Base-by-base conservation (phyloP, 106 monocot species). In the Acorus gramineus region DNA sequence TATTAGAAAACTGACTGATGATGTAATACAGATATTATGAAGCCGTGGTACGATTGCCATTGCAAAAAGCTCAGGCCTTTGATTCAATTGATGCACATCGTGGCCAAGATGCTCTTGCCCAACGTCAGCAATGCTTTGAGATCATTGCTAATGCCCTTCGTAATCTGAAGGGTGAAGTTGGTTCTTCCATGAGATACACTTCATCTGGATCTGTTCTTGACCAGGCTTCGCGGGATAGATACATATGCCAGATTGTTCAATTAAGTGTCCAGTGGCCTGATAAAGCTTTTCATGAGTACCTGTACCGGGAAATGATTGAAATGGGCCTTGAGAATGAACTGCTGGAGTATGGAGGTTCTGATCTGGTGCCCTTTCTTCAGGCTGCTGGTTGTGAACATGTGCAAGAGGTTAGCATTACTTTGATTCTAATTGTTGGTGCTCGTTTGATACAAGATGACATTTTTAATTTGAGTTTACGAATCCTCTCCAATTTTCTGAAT, bases 301-400 rank as follows among this genome's bases (percentile, higher is more conserved):
- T 98, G 56, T 98, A 98, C 43, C 71, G 58, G 47, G 76, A 78
- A 52, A 76, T 98, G 74, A 91, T 92, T 60, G 88, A 86, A 43
- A 57, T 98, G 4, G 92, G 88, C 48, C 73, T 98, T 76, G 98
- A 92, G 71, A 77, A 81, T 70, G 88, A 89, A 62, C 73, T 98
- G 70, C 45, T 98, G 71, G 91, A 98, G 67, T 92, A 81, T 79
- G 98, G 98, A 28, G 92, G 98, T 60, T 73, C 85, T 69, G 98
- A 98, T 79, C 81, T 98, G 83, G 98, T 86, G 3, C 62, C 87
- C 2, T 98, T 98, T 82, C 75, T 98, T 8, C 92, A 98, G 70
- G 89, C 70, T 73, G 85, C 85, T 67, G 92, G 88, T 4, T 72
- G 85, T 46, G 85, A 77, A 55, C 64, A 79, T 53, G 47, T 58